Evolutionary conservation across 1,284 basidiomycete species (phyloP), one percentile per base, ranked within the genome.

Genomic region (Macrocystidia cucumis): DNA sequence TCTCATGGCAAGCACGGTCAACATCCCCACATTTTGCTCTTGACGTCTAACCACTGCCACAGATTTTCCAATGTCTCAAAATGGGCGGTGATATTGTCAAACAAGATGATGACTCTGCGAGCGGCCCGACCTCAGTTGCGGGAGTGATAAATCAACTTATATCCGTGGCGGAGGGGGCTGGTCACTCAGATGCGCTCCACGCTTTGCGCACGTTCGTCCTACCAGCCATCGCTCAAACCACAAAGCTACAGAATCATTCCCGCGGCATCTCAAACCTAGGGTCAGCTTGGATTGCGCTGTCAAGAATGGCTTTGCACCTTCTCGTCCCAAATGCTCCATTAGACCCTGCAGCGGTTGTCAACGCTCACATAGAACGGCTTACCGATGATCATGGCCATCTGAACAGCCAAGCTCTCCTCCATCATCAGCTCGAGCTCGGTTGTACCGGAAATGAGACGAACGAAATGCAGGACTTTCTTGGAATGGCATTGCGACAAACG

Each of bases 281-380:
- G 4, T 53, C 56, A 37, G 73, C 61, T 30, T 96, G 82, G 79
- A 62, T 92, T 27, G 70, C 67, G 0, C 52, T 89, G 18, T 74
- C 79, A 30, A 63, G 65, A 19, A 48, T 74, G 34, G 56, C 88
- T 19, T 52, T 90, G 11, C 64, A 77, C 1, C 67, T 95, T n/a
- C 87, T 86, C 52, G 69, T 98, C 31, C 92, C 96, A 0, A 76
- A 90, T 50, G 64, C 81, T 3, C 91, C 93, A 1, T 62, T 98
- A 35, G 96, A 98, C 55, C 95, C 95, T 6, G 77, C 84, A 9
- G 78, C 79, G 12, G 71, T 84, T 21, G 71, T 80, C 34, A 69
- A 68, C 29, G 75, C 73, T 23, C 63, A 69, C 0, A 57, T 57
- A 4, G 60, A 67, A 24, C 74, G 83, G 29, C 63, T 72, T 47